Conservation (phyloP, 2,329 filamentous ascomycete species). For the Elsinoe fawcettii region DNA sequence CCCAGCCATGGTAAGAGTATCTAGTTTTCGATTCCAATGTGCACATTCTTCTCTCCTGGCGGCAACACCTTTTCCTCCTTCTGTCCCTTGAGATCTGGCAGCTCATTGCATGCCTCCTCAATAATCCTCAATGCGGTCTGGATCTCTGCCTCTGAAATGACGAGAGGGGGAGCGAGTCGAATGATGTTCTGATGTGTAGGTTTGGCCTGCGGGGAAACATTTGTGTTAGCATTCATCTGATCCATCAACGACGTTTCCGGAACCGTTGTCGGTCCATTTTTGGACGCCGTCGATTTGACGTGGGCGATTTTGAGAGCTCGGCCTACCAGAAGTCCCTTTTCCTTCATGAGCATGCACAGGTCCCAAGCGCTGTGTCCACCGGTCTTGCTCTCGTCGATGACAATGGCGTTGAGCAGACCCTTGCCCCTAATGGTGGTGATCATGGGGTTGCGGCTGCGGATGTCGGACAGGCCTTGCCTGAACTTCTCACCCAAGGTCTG, state of each 20-base stretch:
- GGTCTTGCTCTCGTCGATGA: slow-evolving; percentile 85
- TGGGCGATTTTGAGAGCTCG: slow-evolving; percentile 36
- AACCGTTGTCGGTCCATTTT: slow-evolving; percentile 77
- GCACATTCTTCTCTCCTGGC: slow-evolving; percentile 52
- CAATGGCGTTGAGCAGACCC: slow-evolving; percentile 88
- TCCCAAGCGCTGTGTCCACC: slow-evolving; percentile 90
- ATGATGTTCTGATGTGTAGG: slow-evolving; percentile 99
- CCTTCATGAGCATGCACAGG: slow-evolving; percentile 88
- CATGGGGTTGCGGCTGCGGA: slow-evolving; percentile 61
- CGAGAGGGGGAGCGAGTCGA: slow-evolving; percentile 87
- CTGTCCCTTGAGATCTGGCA: slow-evolving; percentile 59
- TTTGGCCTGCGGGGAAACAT: slow-evolving; percentile 61
- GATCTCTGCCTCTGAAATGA: slow-evolving; percentile 86
- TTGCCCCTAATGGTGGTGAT: slow-evolving; percentile 82
- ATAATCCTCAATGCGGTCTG: slow-evolving; percentile 71
- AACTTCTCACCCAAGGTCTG: slow-evolving; percentile 75
- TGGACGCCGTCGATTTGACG: slow-evolving; percentile 17
- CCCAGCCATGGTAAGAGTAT: neutral
- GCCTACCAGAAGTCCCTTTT: slow-evolving; percentile 78
- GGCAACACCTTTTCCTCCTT: slow-evolving; percentile 51
- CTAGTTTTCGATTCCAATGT: slow-evolving; percentile 52
- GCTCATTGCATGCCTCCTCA: slow-evolving; percentile 68
- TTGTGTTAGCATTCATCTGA: slow-evolving; percentile 31
- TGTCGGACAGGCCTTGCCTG: slow-evolving; percentile 64
- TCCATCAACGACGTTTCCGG: slow-evolving; percentile 90